Conservation (phyloP, 2,329 filamentous ascomycete species). For the Aspergillus terreus region DNA sequence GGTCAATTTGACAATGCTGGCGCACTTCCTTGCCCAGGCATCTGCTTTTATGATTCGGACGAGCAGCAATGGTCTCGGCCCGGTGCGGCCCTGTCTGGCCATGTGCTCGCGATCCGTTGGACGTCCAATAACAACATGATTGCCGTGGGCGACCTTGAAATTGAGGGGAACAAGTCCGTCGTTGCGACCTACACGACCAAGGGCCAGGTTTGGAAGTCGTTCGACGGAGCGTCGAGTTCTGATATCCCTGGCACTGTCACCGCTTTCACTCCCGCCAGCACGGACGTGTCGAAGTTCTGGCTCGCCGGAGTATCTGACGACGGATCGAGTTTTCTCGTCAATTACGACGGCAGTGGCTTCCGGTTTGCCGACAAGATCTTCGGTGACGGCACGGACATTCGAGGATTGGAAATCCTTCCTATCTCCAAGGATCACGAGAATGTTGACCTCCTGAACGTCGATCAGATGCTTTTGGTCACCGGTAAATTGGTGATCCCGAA, state of each 20-base stretch:
- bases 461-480: slow-evolving; percentile 76
- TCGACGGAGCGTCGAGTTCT: slow-evolving; percentile 49
- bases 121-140: slow-evolving; percentile 66
- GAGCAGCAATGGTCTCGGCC: slow-evolving; percentile 75
- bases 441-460: slow-evolving; percentile 60
- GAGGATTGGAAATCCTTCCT: slow-evolving; percentile 76
- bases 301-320: slow-evolving; percentile 68
- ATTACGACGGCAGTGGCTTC: slow-evolving; percentile 74
- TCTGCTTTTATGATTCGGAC: slow-evolving; percentile 74
- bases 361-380: slow-evolving; percentile 62
- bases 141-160: slow-evolving; percentile 70
- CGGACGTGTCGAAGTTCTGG: slow-evolving; percentile 73
- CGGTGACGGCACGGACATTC: slow-evolving; percentile 63
- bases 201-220: slow-evolving; percentile 59
- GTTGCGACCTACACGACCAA: slow-evolving; percentile 72
- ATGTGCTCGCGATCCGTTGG: slow-evolving; percentile 73
- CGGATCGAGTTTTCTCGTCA: slow-evolving; percentile 72
- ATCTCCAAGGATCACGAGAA: slow-evolving; percentile 64
- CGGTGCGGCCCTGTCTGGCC: slow-evolving; percentile 67
- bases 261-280: slow-evolving; percentile 69
- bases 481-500: slow-evolving; percentile 71
- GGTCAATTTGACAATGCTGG: slow-evolving; percentile 82
- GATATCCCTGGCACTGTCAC: slow-evolving; percentile 74
- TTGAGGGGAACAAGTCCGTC: slow-evolving; percentile 62
- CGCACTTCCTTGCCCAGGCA: slow-evolving; percentile 71